Percentiles rank a stretch among this genome's conserved stretches.
These are phyloP conservation scores for Fusarium staphyleae DNA, from an alignment of 2,329 filamentous ascomycete species.

Conservation along the genomic window DNA sequence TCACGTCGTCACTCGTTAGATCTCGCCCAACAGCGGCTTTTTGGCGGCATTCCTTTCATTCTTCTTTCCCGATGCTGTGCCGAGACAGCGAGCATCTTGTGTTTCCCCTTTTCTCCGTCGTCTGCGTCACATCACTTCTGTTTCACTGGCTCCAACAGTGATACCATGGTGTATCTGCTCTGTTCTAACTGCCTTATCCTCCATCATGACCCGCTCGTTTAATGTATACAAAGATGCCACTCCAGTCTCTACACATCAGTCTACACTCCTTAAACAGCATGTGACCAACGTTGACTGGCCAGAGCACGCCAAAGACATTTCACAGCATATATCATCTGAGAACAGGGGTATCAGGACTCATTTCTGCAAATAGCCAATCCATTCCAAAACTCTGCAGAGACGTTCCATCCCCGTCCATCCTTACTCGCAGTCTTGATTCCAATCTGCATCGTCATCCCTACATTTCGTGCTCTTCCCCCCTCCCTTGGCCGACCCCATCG, in stretches of 20 bases:
- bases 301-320: neutral
- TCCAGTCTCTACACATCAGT: neutral
- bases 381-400: constrained; percentile 35
- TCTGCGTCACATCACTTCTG: neutral
- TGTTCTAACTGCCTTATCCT: neutral
- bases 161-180: neutral
- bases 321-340: constrained; percentile 13
- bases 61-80: neutral
- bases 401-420: constrained; percentile 15
- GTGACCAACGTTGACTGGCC: neutral
- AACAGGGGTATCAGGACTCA: constrained; percentile 25
- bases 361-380: constrained; percentile 35
- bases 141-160: neutral
- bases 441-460: constrained; percentile 41
- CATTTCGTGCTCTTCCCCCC: constrained; percentile 29
- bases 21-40: neutral
- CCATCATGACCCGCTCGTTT: neutral
- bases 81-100: neutral
- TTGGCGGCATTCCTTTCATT: neutral
- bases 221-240: neutral
- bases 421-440: constrained; percentile 32
- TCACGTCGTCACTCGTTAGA: neutral
- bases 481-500: constrained; percentile 25
- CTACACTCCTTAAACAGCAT: neutral
- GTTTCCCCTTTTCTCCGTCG: neutral